Evolutionary conservation across 441 rosid species (phyloP).

Genomic region (Pelargonium fulgidum): DNA sequence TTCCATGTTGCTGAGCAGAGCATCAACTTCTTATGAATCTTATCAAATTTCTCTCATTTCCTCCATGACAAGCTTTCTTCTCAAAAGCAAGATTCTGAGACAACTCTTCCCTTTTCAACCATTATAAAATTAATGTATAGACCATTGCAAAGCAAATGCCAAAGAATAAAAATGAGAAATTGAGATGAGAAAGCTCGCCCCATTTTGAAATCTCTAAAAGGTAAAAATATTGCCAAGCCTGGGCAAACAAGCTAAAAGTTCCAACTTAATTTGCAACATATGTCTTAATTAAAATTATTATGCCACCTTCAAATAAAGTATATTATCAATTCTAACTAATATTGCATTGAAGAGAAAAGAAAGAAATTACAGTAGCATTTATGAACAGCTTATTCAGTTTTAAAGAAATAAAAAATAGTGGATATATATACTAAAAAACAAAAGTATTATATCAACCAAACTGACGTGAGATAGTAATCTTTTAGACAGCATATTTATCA

Average conservation of each 20-base stretch:
- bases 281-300: background rate
- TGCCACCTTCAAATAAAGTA: background rate
- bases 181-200: background rate
- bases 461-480: background rate
- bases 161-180: background rate
- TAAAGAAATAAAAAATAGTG: background rate
- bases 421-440: background rate
- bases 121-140: background rate
- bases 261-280: background rate
- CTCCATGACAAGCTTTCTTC: conserved; percentile 5
- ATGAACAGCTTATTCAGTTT: background rate
- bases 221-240: background rate
- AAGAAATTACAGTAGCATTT: background rate
- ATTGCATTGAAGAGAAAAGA: background rate
- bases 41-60: conserved; percentile 2
- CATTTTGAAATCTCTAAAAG: background rate
- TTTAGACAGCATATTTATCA: conserved; percentile 3
- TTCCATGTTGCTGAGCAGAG: background rate
- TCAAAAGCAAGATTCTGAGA: background rate
- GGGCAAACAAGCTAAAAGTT: background rate
- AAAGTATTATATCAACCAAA: conserved; percentile 6
- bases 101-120: background rate
- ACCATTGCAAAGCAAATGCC: background rate
- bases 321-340: background rate
- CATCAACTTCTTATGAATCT: background rate